Conservation (phyloP, 23 red algal species). For the Cyanidioschyzon merolae region DNA sequence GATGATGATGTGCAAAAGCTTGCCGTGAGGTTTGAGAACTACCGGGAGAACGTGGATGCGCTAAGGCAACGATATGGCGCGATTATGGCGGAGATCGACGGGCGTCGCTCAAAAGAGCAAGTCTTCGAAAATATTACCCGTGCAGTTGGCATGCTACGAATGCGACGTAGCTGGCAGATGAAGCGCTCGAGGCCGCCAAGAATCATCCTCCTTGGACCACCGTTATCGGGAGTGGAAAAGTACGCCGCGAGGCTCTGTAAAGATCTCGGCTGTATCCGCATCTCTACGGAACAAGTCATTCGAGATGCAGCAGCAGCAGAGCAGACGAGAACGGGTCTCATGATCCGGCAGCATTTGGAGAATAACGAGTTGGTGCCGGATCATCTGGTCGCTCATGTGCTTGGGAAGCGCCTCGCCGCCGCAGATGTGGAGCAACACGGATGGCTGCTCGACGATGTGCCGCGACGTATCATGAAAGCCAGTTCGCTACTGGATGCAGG, state of each 20-base stretch:
- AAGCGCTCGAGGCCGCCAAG: background rate
- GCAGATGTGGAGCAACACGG: constrained; percentile 24
- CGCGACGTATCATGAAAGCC: background rate
- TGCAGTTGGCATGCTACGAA: constrained; percentile 34
- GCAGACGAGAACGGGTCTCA: background rate
- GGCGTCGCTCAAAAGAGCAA: constrained; percentile 40
- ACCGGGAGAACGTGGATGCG: constrained; percentile 51
- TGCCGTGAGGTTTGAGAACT: constrained; percentile 39
- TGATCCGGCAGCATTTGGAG: background rate
- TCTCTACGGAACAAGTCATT: constrained; percentile 42
- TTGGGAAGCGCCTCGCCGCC: constrained; percentile 13
- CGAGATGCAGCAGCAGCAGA: constrained; percentile 8
- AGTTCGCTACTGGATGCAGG: background rate
- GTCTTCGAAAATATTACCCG: constrained; percentile 53
- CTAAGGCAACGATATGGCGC: constrained; percentile 53
- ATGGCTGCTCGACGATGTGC: background rate
- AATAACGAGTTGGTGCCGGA: constrained; percentile 18
- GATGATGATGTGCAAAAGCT: constrained; percentile 93
- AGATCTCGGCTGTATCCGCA: constrained; percentile 40
- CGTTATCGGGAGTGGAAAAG: constrained; percentile 1
- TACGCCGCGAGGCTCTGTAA: constrained; percentile 21
- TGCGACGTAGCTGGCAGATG: constrained; percentile 5
- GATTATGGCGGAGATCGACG: constrained; percentile 52
- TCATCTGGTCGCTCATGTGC: constrained; percentile 38
- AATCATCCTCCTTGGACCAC: constrained; percentile 12